These are phyloP conservation scores for Ceratocystiopsis brevicomis DNA, from an alignment of 2,329 filamentous ascomycete genomes.

Conservation along the genomic window DNA sequence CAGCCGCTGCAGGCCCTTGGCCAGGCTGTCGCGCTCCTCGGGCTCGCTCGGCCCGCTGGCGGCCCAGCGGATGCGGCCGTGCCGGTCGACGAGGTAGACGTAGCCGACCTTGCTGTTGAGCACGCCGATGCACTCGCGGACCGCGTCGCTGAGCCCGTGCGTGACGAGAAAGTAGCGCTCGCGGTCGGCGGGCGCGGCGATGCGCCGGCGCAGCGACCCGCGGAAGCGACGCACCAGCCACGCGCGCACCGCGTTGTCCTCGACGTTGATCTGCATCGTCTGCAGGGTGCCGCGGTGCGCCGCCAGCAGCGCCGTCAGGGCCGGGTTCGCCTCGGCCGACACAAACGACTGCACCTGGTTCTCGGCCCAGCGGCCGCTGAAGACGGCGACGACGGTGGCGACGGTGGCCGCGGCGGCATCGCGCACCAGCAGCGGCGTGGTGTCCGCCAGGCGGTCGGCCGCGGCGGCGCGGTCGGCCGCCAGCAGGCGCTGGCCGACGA, in stretches of 20 bases:
- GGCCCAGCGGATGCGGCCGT: slow-evolving; percentile 87
- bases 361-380: slow-evolving; percentile 72
- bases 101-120: slow-evolving; percentile 88
- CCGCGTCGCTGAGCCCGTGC: slow-evolving; percentile 38
- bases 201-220: slow-evolving; percentile 27
- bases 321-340: slow-evolving; percentile 45
- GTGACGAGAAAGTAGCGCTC: slow-evolving; percentile 42
- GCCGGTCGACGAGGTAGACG: slow-evolving; percentile 71
- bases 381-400: slow-evolving; percentile 63
- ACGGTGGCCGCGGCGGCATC: slow-evolving; percentile 11
- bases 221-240: slow-evolving; percentile 39
- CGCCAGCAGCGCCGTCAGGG: slow-evolving; percentile 43
- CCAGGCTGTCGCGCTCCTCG: slow-evolving; percentile 47
- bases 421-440: slow-evolving; percentile 45
- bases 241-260: slow-evolving; percentile 56
- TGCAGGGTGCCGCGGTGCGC: slow-evolving; percentile 35
- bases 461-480: slow-evolving; percentile 26
- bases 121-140: slow-evolving; percentile 45
- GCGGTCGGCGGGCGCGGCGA: slow-evolving; percentile 33
- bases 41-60: slow-evolving; percentile 53
- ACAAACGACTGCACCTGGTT: slow-evolving; percentile 59
- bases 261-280: slow-evolving; percentile 70
- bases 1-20: slow-evolving; percentile 43
- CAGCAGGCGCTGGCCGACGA: slow-evolving; percentile 59
- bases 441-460: slow-evolving; percentile 49